Percentiles rank a stretch among this genome's conserved stretches.
phyloP scores from a whole-genome alignment of 805 yeast genomes.

The Sugiyamaella chiloensis region DNA sequence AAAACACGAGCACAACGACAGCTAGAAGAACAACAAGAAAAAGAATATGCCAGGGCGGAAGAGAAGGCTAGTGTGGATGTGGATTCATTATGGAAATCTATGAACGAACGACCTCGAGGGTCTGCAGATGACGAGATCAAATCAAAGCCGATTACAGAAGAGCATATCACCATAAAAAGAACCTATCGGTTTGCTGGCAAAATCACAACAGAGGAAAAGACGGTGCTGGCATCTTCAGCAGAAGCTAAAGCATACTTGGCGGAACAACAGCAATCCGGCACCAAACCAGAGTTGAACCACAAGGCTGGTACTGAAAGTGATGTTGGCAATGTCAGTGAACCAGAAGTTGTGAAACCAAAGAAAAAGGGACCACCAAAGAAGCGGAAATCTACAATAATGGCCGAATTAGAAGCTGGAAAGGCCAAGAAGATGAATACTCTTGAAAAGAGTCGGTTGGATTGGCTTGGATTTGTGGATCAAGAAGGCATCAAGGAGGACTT shows the following conservation, averaged over 20 bases:
- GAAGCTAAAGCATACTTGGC: slow-evolving; percentile 81
- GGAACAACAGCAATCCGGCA: slow-evolving; percentile 24
- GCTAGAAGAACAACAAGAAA: slow-evolving; percentile 30
- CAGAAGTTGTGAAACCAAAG: background rate
- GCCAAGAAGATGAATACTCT: slow-evolving; percentile 82
- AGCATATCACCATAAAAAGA: slow-evolving; percentile 66
- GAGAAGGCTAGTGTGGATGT: slow-evolving; percentile 42
- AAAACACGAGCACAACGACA: slow-evolving; percentile 65
- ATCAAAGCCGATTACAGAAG: slow-evolving; percentile 32
- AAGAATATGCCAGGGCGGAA: slow-evolving; percentile 29
- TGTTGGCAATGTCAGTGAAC: too few species aligned
- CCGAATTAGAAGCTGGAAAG: slow-evolving; percentile 64
- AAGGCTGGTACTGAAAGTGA: slow-evolving; percentile 18
- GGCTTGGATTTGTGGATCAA: slow-evolving; percentile 91
- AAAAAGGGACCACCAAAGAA: slow-evolving; percentile 38
- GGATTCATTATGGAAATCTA: slow-evolving; percentile 52
- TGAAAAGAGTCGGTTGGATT: slow-evolving; percentile 89
- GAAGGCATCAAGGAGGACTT: slow-evolving; percentile 83
- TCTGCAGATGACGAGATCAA: background rate
- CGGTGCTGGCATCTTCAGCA: slow-evolving; percentile 73
- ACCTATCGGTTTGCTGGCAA: slow-evolving; percentile 90
- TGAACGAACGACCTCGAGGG: slow-evolving; percentile 37
- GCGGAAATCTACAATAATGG: slow-evolving; percentile 72
- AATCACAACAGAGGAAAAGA: slow-evolving; percentile 68
- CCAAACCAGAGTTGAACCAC: slow-evolving; percentile 20